A percentile compares a stretch with the other conserved stretches of the same genome.
These are phyloP conservation scores for Leonotis leonurus DNA, from an alignment of 257 asterid genomes.

Conservation along the genomic window DNA sequence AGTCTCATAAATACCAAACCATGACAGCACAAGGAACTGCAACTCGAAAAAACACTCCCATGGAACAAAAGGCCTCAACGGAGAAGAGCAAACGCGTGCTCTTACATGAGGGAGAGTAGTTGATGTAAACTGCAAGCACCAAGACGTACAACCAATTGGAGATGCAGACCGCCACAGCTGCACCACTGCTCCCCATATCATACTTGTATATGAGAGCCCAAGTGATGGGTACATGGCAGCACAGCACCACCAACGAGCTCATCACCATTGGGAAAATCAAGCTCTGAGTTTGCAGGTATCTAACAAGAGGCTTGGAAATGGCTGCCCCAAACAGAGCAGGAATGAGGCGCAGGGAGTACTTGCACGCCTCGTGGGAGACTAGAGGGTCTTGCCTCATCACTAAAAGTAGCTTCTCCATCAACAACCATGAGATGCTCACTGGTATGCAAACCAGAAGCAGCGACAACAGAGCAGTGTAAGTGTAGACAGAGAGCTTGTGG, in stretches of 20 bases:
- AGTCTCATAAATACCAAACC: slow-evolving; percentile 64
- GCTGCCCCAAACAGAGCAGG: slow-evolving; percentile 51
- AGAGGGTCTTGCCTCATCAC: slow-evolving; percentile 42
- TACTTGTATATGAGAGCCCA: slow-evolving; percentile 46
- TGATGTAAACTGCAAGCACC: slow-evolving; percentile 38
- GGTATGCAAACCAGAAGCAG: slow-evolving; percentile 42
- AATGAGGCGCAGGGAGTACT: slow-evolving; percentile 32
- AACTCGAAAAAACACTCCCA: slow-evolving; percentile 38
- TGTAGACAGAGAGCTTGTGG: slow-evolving; percentile 36
- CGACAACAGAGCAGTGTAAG: slow-evolving; percentile 43
- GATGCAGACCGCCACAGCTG: slow-evolving; percentile 38
- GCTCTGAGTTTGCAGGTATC: slow-evolving; percentile 58
- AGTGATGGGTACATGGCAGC: slow-evolving; percentile 40
- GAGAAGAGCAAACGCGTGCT: slow-evolving; percentile 32
- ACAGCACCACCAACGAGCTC: slow-evolving; percentile 32
- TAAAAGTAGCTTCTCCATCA: slow-evolving; percentile 36
- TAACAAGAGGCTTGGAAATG: slow-evolving; percentile 40
- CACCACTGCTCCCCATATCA: slow-evolving; percentile 35
- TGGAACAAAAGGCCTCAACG: slow-evolving; percentile 30
- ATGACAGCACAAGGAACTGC: slow-evolving; percentile 60
- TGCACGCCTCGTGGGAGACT: slow-evolving; percentile 38
- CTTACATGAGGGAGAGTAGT: slow-evolving; percentile 33
- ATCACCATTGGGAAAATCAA: slow-evolving; percentile 43
- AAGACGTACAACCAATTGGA: slow-evolving; percentile 50
- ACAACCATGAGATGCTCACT: slow-evolving; percentile 40